Evolutionary conservation across 2,329 filamentous ascomycete genomes (phyloP).

Genomic region (Lecanoromycetidae sp.): DNA sequence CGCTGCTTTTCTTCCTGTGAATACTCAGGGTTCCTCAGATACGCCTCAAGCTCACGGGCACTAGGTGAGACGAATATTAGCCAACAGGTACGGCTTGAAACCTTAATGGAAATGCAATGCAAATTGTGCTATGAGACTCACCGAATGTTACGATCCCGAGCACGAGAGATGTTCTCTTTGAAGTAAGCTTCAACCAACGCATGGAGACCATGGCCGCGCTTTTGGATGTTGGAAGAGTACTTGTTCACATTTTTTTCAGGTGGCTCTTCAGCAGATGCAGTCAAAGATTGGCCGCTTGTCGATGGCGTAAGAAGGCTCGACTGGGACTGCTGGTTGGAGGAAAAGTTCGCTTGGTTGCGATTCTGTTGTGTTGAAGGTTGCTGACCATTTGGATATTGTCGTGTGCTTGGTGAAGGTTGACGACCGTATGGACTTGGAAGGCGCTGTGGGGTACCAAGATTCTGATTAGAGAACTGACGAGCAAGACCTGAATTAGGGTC

Average conservation of each 20-base stretch:
- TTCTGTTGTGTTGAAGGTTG: conserved; percentile 39
- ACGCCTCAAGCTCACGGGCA: conserved; percentile 82
- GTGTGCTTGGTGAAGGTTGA: conserved; percentile 57
- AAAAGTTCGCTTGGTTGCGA: conserved; percentile 19
- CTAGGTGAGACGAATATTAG: conserved; percentile 36
- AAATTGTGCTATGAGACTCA: conserved; percentile 32
- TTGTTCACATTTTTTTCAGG: conserved; percentile 63
- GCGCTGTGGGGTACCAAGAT: conserved; percentile 63
- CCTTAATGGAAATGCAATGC: neutral
- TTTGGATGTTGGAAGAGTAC: conserved; percentile 76
- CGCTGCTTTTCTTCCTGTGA: conserved; percentile 66
- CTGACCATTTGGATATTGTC: conserved; percentile 73
- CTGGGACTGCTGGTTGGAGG: conserved; percentile 40
- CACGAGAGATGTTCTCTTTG: conserved; percentile 95
- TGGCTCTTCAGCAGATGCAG: conserved; percentile 26
- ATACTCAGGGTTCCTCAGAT: conserved; percentile 65
- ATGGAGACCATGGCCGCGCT: conserved; percentile 54
- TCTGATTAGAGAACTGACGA: conserved; percentile 95
- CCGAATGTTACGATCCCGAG: conserved; percentile 89
- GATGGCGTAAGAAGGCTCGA: conserved; percentile 57
- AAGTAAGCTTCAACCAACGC: conserved; percentile 69
- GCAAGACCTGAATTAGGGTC: conserved; percentile 84
- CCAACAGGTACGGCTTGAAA: neutral
- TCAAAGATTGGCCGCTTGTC: conserved; percentile 32
- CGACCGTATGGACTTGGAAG: conserved; percentile 53